Percentiles rank a stretch among this genome's conserved stretches.
These are phyloP conservation scores for Pseudogymnoascus sp. DNA, from an alignment of 2,329 filamentous ascomycete species.

Conservation along the genomic window DNA sequence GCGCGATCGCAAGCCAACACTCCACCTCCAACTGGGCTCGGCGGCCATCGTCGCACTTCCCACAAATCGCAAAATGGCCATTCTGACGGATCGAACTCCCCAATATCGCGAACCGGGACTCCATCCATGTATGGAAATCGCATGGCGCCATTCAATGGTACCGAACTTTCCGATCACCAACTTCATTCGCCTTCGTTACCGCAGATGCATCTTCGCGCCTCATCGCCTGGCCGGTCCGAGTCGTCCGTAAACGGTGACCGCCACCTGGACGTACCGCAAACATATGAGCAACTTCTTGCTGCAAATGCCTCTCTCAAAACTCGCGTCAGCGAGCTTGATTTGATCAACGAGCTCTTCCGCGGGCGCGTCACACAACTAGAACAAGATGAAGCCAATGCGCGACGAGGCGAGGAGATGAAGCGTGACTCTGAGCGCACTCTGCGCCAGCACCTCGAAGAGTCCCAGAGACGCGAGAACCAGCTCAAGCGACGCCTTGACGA, in stretches of 20 bases:
- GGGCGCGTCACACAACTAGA: constrained; percentile 70
- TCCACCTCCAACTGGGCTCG: constrained; percentile 43
- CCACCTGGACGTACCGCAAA: constrained; percentile 63
- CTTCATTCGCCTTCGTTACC: constrained; percentile 48
- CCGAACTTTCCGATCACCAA: constrained; percentile 57
- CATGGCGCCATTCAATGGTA: constrained; percentile 71
- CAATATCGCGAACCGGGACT: constrained; percentile 71
- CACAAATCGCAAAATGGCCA: constrained; percentile 67
- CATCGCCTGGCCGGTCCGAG: constrained; percentile 52
- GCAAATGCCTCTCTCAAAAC: constrained; percentile 88
- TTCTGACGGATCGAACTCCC: constrained; percentile 68
- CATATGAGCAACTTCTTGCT: constrained; percentile 71
- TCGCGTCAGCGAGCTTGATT: constrained; percentile 85
- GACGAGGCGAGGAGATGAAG: constrained; percentile 52
- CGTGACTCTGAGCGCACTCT: constrained; percentile 48
- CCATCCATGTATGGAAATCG: constrained; percentile 68
- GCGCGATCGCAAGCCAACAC: constrained; percentile 47
- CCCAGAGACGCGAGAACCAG: constrained; percentile 69
- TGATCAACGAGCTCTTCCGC: constrained; percentile 81
- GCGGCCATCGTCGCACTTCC: constrained; percentile 56
- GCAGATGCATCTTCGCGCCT: constrained; percentile 45
- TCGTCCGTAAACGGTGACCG: constrained; percentile 47
- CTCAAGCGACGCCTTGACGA: constrained; percentile 78
- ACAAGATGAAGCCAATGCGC: constrained; percentile 62
- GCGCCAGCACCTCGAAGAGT: constrained; percentile 63